Evolutionary conservation across 495 filamentous ascomycete genomes (phyloP).

Genomic region (Talaromyces proteolyticus): DNA sequence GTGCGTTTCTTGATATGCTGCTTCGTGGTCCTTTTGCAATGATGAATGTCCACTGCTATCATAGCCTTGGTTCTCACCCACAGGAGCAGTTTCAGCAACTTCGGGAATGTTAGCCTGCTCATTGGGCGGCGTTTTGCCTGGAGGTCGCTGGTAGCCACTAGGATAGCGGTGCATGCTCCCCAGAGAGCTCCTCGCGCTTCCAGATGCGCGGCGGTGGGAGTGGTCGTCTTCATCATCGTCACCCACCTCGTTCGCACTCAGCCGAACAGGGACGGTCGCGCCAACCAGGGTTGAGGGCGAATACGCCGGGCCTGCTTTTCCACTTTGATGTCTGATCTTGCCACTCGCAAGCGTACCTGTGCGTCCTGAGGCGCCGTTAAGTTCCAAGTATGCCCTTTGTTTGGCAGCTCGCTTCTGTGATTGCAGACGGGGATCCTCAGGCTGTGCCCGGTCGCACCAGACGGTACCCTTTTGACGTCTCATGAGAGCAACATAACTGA

Average conservation of each 20-base stretch:
- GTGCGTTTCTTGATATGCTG: conserved; percentile 29
- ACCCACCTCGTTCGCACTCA: conserved; percentile 92
- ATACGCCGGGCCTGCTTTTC: conserved; percentile 65
- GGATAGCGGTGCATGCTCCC: conserved; percentile 60
- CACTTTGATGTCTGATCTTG: conserved; percentile 78
- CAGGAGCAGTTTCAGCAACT: conserved; percentile 47
- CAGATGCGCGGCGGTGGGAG: conserved; percentile 59
- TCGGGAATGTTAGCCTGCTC: conserved; percentile 46
- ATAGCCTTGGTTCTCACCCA: conserved; percentile 27
- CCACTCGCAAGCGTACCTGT: conserved; percentile 59
- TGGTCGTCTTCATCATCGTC: conserved; percentile 74
- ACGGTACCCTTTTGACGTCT: conserved; percentile 96
- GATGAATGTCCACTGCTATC: conserved; percentile 12
- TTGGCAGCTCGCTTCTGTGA: conserved; percentile 80
- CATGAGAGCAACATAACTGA: conserved; percentile 88
- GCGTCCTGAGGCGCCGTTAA: conserved; percentile 52
- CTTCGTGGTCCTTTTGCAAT: background rate
- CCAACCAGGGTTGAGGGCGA: conserved; percentile 64
- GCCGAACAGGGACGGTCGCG: conserved; percentile 79
- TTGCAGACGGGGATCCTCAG: conserved; percentile 78
- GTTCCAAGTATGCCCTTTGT: conserved; percentile 74
- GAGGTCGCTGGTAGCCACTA: conserved; percentile 43
- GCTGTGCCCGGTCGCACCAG: conserved; percentile 94
- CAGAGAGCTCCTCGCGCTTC: conserved; percentile 73
- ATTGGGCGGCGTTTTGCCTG: conserved; percentile 56